Evolutionary conservation across 345 rosid genomes (phyloP), one percentile per base, ranked within the genome.

Genomic region (Aegle marmelos): DNA sequence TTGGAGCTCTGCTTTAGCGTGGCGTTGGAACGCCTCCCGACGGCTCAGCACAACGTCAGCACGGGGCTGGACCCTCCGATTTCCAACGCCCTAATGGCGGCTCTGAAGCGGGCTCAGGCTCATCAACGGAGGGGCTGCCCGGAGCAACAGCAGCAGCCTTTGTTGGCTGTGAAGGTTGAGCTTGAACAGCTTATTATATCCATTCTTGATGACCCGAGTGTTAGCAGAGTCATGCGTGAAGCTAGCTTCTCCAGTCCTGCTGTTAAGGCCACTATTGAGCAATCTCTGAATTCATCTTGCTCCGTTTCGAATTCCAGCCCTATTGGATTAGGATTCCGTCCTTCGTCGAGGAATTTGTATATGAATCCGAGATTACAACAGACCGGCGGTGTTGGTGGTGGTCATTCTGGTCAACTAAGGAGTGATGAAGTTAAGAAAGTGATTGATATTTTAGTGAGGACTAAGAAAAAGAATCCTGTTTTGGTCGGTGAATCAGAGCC

Each of bases 51-150:
- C 70, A 87, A 82, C 41, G 67, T 80, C 22, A 81, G 85, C 10
- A 82, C 89, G 0, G 91, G 86, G 0, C 80, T 79, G 31, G 98
- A 96, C 78, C 98, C 99, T 0, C 95, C 97, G 0, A 91, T 96
- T 68, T 96, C 99, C 33, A 96, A 96, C 83, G 99, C 99, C 36
- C 82, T 96, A 48, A 96, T 93, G 98, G 99, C 99, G 0, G 99
- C 99, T 31, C 85, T 96, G 9, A 92, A 94, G 88, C 91, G 98
- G 2, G 99, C 99, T 24, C 99, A 96, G 86, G 99, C 99, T 28
- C 98, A 96, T 73, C 99, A 96, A 81, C 93, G 99, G 0, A 90
- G 99, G 28, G 98, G 99, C 16, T 96, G 99, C 78, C 99, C 99
- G 1, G 98, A 96, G 76, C 99, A 96, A 78, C 99, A 96, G 76